Conservation (phyloP, 2,329 filamentous ascomycete species). For the Clonostachys rosea region DNA sequence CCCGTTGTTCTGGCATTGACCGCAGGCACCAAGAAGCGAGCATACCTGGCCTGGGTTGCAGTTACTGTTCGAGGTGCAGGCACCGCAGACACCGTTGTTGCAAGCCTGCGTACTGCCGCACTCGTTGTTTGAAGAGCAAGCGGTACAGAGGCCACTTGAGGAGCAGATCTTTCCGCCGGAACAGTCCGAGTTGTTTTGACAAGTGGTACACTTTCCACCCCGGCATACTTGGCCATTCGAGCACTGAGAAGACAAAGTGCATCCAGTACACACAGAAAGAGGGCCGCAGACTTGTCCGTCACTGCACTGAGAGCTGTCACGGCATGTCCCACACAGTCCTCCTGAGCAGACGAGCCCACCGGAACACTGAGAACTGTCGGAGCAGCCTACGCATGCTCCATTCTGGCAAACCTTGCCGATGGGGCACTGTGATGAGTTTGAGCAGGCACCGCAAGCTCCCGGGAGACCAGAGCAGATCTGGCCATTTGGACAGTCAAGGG, state of each 20-base stretch:
- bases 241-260: neutral
- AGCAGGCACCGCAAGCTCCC: constrained; percentile 5
- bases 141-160: neutral
- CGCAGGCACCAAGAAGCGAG: neutral
- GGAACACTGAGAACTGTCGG: too few relatives aligned
- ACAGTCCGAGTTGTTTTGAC: too few relatives aligned
- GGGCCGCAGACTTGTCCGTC: constrained; percentile 5
- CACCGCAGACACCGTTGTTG: neutral
- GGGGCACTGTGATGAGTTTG: constrained; percentile 1
- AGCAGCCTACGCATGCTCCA: neutral
- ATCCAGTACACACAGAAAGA: neutral
- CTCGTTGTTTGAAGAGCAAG: neutral
- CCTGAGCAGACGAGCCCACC: too few relatives aligned
- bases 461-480: constrained; percentile 4
- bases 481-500: neutral
- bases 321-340: neutral
- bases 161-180: too few relatives aligned
- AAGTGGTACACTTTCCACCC: neutral
- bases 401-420: constrained; percentile 4
- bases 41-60: neutral
- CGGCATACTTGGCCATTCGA: neutral
- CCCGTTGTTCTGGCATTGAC: neutral
- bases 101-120: neutral
- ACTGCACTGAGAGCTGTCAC: constrained; percentile 1
- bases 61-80: neutral